Base-by-base conservation (phyloP, 192 early-diverging fungal genomes). In the Rhizoclosmatium sp. region DNA sequence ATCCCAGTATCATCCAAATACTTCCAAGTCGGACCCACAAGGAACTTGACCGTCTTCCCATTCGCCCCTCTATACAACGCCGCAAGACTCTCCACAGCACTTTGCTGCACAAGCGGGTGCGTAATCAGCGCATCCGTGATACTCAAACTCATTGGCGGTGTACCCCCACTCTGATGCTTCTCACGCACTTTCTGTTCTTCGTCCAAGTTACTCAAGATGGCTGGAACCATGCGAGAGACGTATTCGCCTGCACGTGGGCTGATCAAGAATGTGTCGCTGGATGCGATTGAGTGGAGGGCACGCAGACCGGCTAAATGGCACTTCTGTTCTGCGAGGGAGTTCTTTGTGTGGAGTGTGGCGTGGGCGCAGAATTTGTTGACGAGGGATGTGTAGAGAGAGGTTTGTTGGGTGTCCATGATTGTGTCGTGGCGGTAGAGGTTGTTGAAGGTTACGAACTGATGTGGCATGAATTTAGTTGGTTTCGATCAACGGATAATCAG, bases 401-500 rank as follows among this genome's bases (percentile, higher is more conserved):
- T 80, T n/a, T 91, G 84, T 47, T 87, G 86, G 12, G 62, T 76
- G 81, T 97, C 94, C 47, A 95, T 91, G 59, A 86, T 89, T 0
- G 92, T 92, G 48, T 94, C 89, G 69, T 96, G 93, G 73, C 87
- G 76, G 56, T 81, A 61, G 40, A 75, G 80, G 7, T 61, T 73
- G 78, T 92, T 93, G 81, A 95, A 97, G 16, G 85, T 78, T 0
- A 88, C 86, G 83, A 95, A 96, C 76, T 92, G 65, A 49, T 45
- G 0, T 31, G 31, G 31, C 31, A 31, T 31, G 31, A 31, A 31
- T 31, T 31, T 31, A 31, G 31, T 31, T 31, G 31, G 31, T 31
- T 31, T 31, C 31, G 31, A 31, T 31, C 31, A 31, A 0, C 31
- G 31, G 31, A 31, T 31, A 31, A 47, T 47, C 14, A 2, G 2